Evolutionary conservation across 2,329 filamentous ascomycete genomes (phyloP).

Genomic region (Capronia americana): DNA sequence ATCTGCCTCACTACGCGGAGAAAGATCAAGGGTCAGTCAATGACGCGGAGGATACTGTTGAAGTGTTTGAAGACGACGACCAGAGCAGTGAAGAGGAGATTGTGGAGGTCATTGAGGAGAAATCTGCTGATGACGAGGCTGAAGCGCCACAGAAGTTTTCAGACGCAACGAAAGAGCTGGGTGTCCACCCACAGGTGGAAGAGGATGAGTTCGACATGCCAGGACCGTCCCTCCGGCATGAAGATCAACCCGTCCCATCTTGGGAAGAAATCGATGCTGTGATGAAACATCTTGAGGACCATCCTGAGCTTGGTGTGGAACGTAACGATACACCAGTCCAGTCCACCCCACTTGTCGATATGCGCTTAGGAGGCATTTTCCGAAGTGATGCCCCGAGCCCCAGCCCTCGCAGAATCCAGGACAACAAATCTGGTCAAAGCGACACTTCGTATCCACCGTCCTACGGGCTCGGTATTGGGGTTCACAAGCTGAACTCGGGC

Average conservation of each 20-base stretch:
- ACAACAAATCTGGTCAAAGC: slow-evolving; percentile 18
- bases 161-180: slow-evolving; percentile 6
- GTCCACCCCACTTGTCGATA: slow-evolving; percentile 59
- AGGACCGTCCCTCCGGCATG: slow-evolving; percentile 7
- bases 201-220: slow-evolving; percentile 22
- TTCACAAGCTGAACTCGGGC: slow-evolving; percentile 68
- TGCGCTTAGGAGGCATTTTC: slow-evolving; percentile 55
- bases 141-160: slow-evolving; percentile 4
- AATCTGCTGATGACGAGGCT: slow-evolving; percentile 16
- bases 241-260: slow-evolving; percentile 34
- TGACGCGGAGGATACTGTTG: slow-evolving; percentile 27
- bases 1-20: slow-evolving; percentile 25
- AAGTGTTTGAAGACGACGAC: slow-evolving; percentile 28
- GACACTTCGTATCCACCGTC: slow-evolving; percentile 61
- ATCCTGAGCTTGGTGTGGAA: slow-evolving; percentile 77
- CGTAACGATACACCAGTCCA: slow-evolving; percentile 52
- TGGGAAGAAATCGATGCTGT: slow-evolving; percentile 83
- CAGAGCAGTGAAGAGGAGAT: slow-evolving; percentile 24
- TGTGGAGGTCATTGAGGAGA: slow-evolving; percentile 22
- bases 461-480: slow-evolving; percentile 66
- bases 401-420: slow-evolving; percentile 65
- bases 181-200: slow-evolving; percentile 5
- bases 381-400: slow-evolving; percentile 77
- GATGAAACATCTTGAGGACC: slow-evolving; percentile 82
- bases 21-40: slow-evolving; percentile 18